phyloP scores from a whole-genome alignment of 176 grass and related monocot genomes.

The Carex parvula region DNA sequence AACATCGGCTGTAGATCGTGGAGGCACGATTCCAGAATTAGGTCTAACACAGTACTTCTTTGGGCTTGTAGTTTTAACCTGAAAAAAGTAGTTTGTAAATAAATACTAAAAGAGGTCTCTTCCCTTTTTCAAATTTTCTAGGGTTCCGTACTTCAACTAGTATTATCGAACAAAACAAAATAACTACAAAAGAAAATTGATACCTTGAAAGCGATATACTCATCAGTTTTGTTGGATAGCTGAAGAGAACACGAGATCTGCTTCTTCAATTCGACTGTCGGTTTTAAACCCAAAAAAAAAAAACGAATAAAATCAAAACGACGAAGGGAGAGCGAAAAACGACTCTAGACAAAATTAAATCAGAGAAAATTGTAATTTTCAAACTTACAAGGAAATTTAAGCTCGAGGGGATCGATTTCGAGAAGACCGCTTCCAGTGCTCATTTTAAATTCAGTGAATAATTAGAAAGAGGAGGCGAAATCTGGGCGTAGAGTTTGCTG shows the following conservation, averaged over 20 bases:
- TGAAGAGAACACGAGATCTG: constrained; percentile 91
- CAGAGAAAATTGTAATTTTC: background rate
- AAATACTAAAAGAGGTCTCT: background rate
- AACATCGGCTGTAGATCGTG: constrained; percentile 66
- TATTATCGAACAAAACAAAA: background rate
- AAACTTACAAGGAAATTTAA: constrained; percentile 63
- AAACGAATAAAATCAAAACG: background rate
- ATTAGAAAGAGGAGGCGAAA: background rate
- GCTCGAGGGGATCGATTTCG: constrained; percentile 66
- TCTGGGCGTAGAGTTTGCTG: background rate
- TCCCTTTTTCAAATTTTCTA: background rate
- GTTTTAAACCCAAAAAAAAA: constrained; percentile 11
- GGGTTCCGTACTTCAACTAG: background rate
- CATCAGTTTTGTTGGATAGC: constrained; percentile 62
- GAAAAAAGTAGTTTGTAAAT: constrained; percentile 23
- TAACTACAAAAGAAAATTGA: background rate
- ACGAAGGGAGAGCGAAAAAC: background rate
- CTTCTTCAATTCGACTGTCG: constrained; percentile 70
- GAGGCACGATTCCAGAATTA: constrained; percentile 68
- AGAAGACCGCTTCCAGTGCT: constrained; percentile 48
- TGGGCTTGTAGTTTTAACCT: constrained; percentile 98
- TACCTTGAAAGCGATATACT: constrained; percentile 83
- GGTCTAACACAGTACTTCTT: constrained; percentile 95
- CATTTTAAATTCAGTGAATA: constrained; percentile 29
- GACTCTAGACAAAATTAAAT: background rate